phyloP scores from a whole-genome alignment of 768 basidiomycete genomes.

The Mycena belliarum region DNA sequence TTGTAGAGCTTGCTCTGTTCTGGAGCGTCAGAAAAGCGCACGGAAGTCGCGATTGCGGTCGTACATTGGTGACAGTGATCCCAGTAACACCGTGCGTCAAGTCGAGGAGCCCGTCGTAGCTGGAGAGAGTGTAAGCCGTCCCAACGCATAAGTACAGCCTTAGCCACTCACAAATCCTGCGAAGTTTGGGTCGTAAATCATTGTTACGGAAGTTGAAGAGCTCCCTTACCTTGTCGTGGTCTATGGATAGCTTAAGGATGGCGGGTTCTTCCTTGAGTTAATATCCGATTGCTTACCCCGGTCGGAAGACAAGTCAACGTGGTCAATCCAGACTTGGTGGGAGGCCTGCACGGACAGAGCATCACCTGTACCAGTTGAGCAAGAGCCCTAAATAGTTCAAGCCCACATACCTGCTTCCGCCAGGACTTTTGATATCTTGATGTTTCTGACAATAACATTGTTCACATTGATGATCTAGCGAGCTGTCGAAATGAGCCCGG shows the following conservation, averaged over 20 bases:
- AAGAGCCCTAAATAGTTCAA: not conserved
- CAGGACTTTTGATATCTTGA: constrained; percentile 50
- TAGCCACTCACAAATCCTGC: constrained; percentile 31
- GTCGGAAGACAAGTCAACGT: constrained; percentile 46
- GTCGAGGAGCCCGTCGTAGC: constrained; percentile 48
- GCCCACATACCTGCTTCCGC: constrained; percentile 35
- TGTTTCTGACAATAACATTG: constrained; percentile 52
- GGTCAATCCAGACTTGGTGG: constrained; percentile 47
- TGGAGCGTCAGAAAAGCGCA: not conserved
- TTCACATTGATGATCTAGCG: constrained; percentile 31
- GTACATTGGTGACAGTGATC: constrained; percentile 40
- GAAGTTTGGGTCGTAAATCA: not conserved
- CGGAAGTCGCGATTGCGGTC: not conserved
- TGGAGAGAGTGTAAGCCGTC: constrained; percentile 13
- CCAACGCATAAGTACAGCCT: not conserved
- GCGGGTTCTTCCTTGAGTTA: not conserved
- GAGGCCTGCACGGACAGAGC: constrained; percentile 45
- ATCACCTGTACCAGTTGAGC: constrained; percentile 24
- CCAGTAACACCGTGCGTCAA: constrained; percentile 46
- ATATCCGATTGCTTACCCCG: constrained; percentile 13
- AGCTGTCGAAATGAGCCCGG: not conserved
- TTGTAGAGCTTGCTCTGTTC: constrained; percentile 36
- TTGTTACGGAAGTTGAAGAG: not conserved
- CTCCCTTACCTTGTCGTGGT: constrained; percentile 41
- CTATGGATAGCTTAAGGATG: constrained; percentile 18